These are phyloP conservation scores for Eucalyptus decipiens DNA, from an alignment of 345 rosid genomes.

Conservation along the genomic window DNA sequence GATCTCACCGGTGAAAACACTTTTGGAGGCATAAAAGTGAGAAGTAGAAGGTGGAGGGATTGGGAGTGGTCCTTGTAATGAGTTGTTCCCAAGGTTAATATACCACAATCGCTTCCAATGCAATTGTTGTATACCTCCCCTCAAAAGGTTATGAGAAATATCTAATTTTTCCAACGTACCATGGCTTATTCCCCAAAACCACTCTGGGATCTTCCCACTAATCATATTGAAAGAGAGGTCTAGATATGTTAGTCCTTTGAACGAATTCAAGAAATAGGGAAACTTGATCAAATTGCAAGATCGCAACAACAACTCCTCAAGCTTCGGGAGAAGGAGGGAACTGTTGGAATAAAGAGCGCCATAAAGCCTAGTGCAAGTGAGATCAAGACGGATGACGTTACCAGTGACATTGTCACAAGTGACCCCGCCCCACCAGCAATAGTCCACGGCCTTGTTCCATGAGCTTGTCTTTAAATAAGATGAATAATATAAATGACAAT, in stretches of 20 bases:
- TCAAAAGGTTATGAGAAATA: not conserved
- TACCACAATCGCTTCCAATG: not conserved
- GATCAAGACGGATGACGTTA: not conserved
- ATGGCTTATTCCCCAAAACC: not conserved
- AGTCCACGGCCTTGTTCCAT: rapidly evolving
- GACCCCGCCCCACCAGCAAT: not conserved
- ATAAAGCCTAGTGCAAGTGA: rapidly evolving
- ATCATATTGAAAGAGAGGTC: not conserved
- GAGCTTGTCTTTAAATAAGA: not conserved
- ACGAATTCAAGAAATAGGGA: not conserved
- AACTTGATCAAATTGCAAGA: not conserved
- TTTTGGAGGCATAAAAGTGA: not conserved
- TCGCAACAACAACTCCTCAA: rapidly evolving
- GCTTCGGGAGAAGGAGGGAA: not conserved
- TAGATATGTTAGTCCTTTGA: not conserved
- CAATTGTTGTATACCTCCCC: not conserved
- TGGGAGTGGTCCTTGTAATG: rapidly evolving
- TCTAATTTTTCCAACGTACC: not conserved
- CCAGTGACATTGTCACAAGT: not conserved
- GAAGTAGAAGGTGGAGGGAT: not conserved
- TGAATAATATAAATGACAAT: not conserved
- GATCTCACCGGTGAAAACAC: not conserved
- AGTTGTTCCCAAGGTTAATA: not conserved
- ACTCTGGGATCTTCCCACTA: not conserved
- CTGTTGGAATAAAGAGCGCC: not conserved